Base-by-base conservation (phyloP, 2,329 filamentous ascomycete species). In the Fusarium mexicanum region DNA sequence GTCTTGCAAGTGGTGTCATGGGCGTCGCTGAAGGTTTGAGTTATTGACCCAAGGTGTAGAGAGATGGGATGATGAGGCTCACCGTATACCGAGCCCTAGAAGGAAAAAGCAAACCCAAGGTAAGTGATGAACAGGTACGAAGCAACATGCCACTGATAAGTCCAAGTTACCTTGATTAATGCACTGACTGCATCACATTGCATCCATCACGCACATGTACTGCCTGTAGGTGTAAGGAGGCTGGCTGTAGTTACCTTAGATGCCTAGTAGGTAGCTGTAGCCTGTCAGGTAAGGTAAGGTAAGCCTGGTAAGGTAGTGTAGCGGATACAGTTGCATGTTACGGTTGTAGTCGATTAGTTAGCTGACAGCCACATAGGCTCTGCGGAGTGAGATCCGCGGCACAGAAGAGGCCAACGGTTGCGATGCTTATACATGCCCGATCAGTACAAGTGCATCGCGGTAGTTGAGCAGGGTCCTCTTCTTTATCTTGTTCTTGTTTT, bases 1-100 rank as follows among this genome's bases (percentile, higher is more conserved):
- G 22, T 55, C 31, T 41, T 40, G n/a, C 46, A 64, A 68, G 53
- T 70, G 67, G 67, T 70, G 67, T 48, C 53, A 69, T 64, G 44
- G 33, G 37, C 24, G 44, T 26, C 35, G n/a, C 22, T 38, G 35
- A 54, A 44, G 38, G 38, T 24, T 48, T 48, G 41, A 31, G 46
- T 22, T 51, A 40, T 35, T 53, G 46, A 35, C 37, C 35, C 59
- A 55, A 61, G 59, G 59, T 43, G 59, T 43, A 61, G n/a, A n/a
- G 18, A 53, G 40, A 24, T 58, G 29, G 29, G 40, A 35, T 35
- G 40, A 31, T 35, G 58, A 61, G 59, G 59, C 59, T 61, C 38
- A 43, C 24, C 41, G 57, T 38, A 51, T 51, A 51, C 43, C 57
- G 33, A 59, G 57, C 57, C 43, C 43, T 59, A 59, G 18, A 50